A percentile compares a stretch with the other conserved stretches of the same genome.
Evolutionary conservation across 2,329 filamentous ascomycete species (phyloP).

Genomic region (Venturia aucupariae): DNA sequence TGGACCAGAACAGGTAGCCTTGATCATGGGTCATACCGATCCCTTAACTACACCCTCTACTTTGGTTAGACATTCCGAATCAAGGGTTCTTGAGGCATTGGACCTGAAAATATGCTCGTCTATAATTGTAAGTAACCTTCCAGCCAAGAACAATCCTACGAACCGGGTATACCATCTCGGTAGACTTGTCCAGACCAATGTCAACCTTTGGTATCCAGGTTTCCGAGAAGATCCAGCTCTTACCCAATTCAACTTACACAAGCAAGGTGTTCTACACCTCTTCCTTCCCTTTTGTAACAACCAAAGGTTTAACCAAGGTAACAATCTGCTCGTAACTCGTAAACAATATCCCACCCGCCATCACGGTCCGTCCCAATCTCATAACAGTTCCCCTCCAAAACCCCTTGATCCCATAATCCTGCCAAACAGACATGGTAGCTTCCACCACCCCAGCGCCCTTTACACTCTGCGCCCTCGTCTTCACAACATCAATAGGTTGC

Average conservation of each 20-base stretch:
- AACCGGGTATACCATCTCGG: neutral
- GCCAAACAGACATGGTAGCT: constrained; percentile 45
- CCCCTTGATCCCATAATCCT: constrained; percentile 48
- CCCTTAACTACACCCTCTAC: neutral
- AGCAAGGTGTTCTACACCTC: neutral
- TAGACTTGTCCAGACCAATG: neutral
- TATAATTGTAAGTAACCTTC: neutral
- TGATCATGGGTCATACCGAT: neutral
- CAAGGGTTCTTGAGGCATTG: neutral
- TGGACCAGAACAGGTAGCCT: neutral
- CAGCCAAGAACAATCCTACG: neutral
- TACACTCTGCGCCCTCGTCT: constrained; percentile 54
- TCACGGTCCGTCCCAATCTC: constrained; percentile 53
- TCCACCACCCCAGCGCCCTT: constrained; percentile 48
- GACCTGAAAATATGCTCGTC: neutral
- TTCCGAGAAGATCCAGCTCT: neutral
- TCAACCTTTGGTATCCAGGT: neutral
- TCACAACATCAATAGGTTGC: constrained; percentile 55
- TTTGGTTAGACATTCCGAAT: neutral
- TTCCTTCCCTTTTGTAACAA: neutral
- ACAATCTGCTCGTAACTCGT: constrained; percentile 52
- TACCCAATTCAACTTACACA: neutral
- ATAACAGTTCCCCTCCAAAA: constrained; percentile 63
- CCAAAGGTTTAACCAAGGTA: constrained; percentile 36
- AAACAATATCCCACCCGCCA: constrained; percentile 59